Percentiles rank a stretch among this genome's conserved stretches.
Conservation (phyloP, 306 rosid species). For the Prunus armeniaca region DNA sequence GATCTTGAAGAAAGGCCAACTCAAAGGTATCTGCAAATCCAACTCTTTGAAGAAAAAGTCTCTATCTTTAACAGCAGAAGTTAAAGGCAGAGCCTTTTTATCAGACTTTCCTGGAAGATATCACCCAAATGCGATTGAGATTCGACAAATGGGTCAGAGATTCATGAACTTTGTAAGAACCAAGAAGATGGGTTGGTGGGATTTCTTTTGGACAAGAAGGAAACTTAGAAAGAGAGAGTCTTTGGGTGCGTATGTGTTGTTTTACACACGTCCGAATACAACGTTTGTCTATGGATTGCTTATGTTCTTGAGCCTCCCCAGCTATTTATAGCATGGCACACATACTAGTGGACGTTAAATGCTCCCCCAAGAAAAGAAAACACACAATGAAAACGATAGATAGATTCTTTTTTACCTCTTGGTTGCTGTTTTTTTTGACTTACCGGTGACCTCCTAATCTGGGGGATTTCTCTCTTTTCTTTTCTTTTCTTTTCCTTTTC, state of each 20-base stretch:
- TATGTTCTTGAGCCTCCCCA: background rate
- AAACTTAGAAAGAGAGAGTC: background rate
- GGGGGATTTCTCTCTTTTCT: background rate
- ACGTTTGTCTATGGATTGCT: constrained; percentile 39
- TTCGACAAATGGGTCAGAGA: constrained; percentile 16
- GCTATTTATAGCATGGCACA: constrained; percentile 57
- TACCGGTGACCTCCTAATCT: background rate
- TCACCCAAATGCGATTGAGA: constrained; percentile 26
- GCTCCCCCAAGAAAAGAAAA: constrained; percentile 29
- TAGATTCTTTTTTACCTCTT: background rate
- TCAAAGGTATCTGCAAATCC: background rate
- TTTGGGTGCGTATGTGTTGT: background rate
- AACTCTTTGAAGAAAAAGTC: background rate
- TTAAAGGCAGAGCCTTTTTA: background rate
- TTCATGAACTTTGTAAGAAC: constrained; percentile 24
- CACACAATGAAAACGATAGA: constrained; percentile 1
- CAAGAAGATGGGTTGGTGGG: constrained; percentile 26
- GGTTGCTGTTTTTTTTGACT: constrained; percentile 9
- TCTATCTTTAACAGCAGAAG: background rate
- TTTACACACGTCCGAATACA: constrained; percentile 25
- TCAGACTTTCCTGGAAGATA: background rate
- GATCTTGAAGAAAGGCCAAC: background rate
- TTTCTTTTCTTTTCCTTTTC: background rate
- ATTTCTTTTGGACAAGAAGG: constrained; percentile 18
- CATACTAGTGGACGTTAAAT: constrained; percentile 50